These are phyloP conservation scores for Candida tibetensis DNA, from an alignment of 805 yeast genomes.

Conservation along the genomic window DNA sequence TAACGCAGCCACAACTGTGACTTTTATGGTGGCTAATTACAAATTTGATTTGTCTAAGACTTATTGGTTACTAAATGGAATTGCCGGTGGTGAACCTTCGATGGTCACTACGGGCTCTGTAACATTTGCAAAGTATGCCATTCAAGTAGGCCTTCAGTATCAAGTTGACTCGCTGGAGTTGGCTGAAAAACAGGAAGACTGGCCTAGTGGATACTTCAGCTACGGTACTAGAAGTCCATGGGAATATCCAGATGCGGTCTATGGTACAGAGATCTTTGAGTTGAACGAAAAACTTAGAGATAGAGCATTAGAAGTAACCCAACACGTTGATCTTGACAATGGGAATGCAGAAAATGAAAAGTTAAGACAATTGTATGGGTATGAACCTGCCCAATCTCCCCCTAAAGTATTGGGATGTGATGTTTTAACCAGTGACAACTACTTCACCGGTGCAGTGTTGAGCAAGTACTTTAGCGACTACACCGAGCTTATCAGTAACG, in stretches of 20 bases:
- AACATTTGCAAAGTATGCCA: constrained; percentile 57
- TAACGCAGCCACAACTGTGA: constrained; percentile 59
- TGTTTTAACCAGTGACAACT: constrained; percentile 57
- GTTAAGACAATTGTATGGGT: constrained; percentile 48
- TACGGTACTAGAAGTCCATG: constrained; percentile 50
- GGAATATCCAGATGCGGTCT: constrained; percentile 51
- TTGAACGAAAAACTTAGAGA: constrained; percentile 57
- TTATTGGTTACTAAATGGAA: constrained; percentile 62
- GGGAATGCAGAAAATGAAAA: constrained; percentile 44
- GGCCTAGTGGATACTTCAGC: constrained; percentile 60
- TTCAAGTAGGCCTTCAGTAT: constrained; percentile 59
- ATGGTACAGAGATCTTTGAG: constrained; percentile 66
- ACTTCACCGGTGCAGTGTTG: constrained; percentile 54
- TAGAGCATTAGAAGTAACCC: constrained; percentile 53
- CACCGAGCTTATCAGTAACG: constrained; percentile 52
- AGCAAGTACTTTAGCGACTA: constrained; percentile 49
- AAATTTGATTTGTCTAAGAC: constrained; percentile 56
- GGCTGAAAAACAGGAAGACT: constrained; percentile 34
- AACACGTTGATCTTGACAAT: constrained; percentile 37
- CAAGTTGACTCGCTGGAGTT: constrained; percentile 48
- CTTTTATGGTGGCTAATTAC: constrained; percentile 52
- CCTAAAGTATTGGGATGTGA: constrained; percentile 56
- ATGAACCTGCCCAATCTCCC: constrained; percentile 45
- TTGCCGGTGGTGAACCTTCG: constrained; percentile 61
- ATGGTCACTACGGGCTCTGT: constrained; percentile 58